These are phyloP conservation scores for Ganoderma meredithae DNA, from an alignment of 1,284 basidiomycete genomes.

Conservation along the genomic window DNA sequence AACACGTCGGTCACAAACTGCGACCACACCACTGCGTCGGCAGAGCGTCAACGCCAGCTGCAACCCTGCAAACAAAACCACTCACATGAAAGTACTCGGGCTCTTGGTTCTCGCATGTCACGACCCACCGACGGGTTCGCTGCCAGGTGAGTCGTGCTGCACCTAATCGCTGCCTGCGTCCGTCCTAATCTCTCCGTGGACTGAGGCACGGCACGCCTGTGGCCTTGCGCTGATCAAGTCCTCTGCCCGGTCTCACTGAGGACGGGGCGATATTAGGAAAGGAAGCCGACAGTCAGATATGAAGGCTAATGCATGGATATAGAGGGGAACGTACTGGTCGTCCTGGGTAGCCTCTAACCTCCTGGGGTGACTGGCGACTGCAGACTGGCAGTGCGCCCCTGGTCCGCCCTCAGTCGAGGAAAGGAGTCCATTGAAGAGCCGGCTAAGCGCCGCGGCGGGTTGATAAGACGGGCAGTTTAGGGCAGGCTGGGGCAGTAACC, in stretches of 20 bases:
- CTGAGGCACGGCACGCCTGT: constrained; percentile 11
- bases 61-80: background rate
- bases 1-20: background rate
- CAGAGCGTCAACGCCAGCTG: background rate
- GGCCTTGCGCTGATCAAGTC: constrained; percentile 12
- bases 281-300: background rate
- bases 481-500: constrained; percentile 15
- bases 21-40: background rate
- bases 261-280: background rate
- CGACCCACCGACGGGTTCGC: constrained; percentile 8
- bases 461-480: constrained; percentile 22
- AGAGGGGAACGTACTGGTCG: background rate
- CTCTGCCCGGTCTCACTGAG: constrained; percentile 23
- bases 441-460: background rate
- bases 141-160: constrained; percentile 9
- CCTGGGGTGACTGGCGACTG: constrained; percentile 1
- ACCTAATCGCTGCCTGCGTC: constrained; percentile 12
- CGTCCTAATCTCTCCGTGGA: constrained; percentile 14
- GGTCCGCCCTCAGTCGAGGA: constrained; percentile 10
- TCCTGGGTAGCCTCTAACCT: constrained; percentile 17
- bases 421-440: constrained; percentile 31
- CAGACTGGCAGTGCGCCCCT: constrained; percentile 12
- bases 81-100: constrained; percentile 20
- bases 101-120: constrained; percentile 13
- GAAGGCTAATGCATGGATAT: background rate